A percentile compares a stretch with the other conserved stretches of the same genome.
phyloP scores from a whole-genome alignment of 2,329 filamentous ascomycete genomes.

The Tolypocladium paradoxum region DNA sequence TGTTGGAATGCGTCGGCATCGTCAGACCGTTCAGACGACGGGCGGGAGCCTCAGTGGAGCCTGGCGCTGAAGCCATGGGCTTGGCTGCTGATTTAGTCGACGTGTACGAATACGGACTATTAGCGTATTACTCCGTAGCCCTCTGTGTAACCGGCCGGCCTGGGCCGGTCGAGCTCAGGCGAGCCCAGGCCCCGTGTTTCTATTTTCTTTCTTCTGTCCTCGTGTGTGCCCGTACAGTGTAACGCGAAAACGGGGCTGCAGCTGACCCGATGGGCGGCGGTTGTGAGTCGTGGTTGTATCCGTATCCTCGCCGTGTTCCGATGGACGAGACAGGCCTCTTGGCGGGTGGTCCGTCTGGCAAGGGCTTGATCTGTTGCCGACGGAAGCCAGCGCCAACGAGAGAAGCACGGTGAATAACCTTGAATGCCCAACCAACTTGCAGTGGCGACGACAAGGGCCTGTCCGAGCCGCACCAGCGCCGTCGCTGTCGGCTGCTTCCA shows the following conservation, averaged over 20 bases:
- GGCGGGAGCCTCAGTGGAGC: too few species aligned
- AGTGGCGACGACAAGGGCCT: not conserved
- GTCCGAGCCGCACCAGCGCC: not conserved
- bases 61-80: too few species aligned
- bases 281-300: not conserved
- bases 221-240: too few species aligned
- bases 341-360: not conserved
- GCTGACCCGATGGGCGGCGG: not conserved
- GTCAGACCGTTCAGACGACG: too few species aligned
- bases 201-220: not conserved
- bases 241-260: not conserved
- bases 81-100: too few species aligned
- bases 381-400: too few species aligned
- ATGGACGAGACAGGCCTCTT: not conserved
- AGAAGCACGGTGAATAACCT: too few species aligned
- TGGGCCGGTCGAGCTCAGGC: not conserved
- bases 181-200: not conserved
- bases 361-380: too few species aligned
- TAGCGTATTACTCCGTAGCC: too few species aligned
- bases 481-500: not conserved
- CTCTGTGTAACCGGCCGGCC: not conserved
- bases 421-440: too few species aligned
- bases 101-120: too few species aligned
- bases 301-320: not conserved
- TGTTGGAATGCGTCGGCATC: too few species aligned